Percentiles rank a stretch among this genome's conserved stretches.
phyloP scores from a whole-genome alignment of 345 rosid species.

The Eucalyptus brandiana region DNA sequence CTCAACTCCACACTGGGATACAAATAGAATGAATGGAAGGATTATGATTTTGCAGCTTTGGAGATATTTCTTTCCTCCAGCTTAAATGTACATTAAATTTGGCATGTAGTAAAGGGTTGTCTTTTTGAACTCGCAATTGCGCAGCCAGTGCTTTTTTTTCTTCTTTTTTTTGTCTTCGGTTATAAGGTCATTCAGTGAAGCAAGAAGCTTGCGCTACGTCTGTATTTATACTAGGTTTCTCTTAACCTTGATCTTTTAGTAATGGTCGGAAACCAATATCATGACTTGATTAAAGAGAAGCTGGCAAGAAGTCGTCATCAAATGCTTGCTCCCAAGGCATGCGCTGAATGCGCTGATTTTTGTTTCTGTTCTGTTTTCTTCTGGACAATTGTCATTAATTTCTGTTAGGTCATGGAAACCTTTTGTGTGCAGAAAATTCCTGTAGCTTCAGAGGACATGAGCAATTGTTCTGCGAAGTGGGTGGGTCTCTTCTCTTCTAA shows the following conservation, averaged over 20 bases:
- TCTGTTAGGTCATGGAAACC: not conserved
- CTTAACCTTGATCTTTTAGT: not conserved
- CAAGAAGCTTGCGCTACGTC: not conserved
- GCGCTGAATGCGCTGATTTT: not conserved
- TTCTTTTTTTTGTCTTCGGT: not conserved
- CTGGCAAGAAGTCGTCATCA: not conserved
- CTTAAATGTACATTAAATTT: not conserved
- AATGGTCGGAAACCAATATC: not conserved
- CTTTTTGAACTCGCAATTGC: not conserved
- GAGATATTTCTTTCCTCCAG: not conserved
- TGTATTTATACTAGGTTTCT: not conserved
- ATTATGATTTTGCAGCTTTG: constrained; percentile 4
- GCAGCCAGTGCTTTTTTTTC: not conserved
- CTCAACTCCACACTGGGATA: not conserved
- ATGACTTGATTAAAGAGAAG: not conserved
- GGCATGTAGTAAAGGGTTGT: not conserved
- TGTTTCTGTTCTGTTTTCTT: not conserved
- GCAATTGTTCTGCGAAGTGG: not conserved
- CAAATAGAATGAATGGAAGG: not conserved
- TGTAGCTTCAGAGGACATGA: not conserved
- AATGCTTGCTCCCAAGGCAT: not conserved
- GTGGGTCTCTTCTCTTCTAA: not conserved
- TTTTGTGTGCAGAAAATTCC: not conserved
- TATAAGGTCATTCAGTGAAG: not conserved
- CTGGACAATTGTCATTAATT: not conserved